These are phyloP conservation scores for Glebionis coronaria DNA, from an alignment of 129 eudicot species.

Conservation along the genomic window DNA sequence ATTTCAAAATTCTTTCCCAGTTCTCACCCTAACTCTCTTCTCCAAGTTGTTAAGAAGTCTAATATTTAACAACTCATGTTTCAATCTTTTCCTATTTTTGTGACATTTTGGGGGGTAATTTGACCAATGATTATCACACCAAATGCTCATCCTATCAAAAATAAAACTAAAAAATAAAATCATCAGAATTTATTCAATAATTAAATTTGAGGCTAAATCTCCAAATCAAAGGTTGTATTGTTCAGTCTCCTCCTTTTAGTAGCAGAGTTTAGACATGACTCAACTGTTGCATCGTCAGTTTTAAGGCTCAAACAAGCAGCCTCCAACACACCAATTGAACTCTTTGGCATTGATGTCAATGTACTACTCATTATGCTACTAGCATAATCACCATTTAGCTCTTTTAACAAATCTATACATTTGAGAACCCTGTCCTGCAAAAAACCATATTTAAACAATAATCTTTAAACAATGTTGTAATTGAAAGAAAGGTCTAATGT, in stretches of 20 bases:
- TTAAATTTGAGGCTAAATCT: conserved; percentile 21
- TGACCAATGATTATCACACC: conserved; percentile 15
- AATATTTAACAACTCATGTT: conserved; percentile 46
- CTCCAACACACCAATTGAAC: conserved; percentile 54
- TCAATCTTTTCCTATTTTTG: conserved; percentile 8
- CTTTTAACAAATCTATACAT: conserved; percentile 39
- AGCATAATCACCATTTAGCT: conserved; percentile 22
- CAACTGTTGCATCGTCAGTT: conserved; percentile 42
- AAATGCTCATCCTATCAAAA: conserved; percentile 23
- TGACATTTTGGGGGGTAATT: background rate
- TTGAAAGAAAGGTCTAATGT: conserved; percentile 10
- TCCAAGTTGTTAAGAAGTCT: conserved; percentile 45
- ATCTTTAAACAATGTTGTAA: conserved; percentile 16
- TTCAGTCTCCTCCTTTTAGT: conserved; percentile 44
- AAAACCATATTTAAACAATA: conserved; percentile 2
- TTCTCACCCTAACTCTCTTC: conserved; percentile 12
- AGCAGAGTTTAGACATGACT: conserved; percentile 27
- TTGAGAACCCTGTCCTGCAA: conserved; percentile 51
- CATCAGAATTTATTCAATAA: conserved; percentile 15
- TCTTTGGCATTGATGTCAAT: conserved; percentile 40
- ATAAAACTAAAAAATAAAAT: conserved; percentile 5
- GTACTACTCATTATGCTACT: conserved; percentile 22
- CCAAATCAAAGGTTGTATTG: conserved; percentile 25
- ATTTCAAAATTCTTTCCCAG: background rate
- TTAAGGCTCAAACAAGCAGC: conserved; percentile 42